Conservation (phyloP, 176 grass and related monocot genomes). For the Urochloa ruziziensis region DNA sequence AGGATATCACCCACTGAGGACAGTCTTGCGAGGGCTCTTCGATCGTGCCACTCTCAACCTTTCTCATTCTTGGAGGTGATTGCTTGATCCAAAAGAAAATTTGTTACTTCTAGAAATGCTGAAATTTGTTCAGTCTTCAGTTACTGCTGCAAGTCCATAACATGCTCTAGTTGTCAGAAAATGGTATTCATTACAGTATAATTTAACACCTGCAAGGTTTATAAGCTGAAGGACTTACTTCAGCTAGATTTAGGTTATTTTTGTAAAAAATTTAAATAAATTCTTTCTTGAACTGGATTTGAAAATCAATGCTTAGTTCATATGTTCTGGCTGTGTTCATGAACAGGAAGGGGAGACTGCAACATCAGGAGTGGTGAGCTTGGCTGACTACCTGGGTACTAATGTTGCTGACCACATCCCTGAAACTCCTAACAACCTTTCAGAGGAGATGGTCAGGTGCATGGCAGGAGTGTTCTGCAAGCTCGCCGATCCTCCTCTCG, state of each 20-base stretch:
- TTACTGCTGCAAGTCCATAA: neutral
- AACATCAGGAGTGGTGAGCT: slow-evolving; percentile 66
- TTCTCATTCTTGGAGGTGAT: slow-evolving; percentile 74
- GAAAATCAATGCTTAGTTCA: neutral
- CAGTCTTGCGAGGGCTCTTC: slow-evolving; percentile 73
- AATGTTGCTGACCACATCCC: slow-evolving; percentile 75
- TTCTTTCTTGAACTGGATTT: neutral
- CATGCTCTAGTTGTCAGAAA: neutral
- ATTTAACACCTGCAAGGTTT: neutral
- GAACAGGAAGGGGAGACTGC: slow-evolving; percentile 39
- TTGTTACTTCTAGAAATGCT: neutral
- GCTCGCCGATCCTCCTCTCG: slow-evolving; percentile 74
- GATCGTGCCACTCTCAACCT: slow-evolving; percentile 75
- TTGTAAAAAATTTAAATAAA: neutral
- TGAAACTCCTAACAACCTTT: slow-evolving; percentile 86
- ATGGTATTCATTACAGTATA: neutral
- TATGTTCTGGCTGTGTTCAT: neutral
- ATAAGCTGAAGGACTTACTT: neutral
- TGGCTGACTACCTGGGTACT: slow-evolving; percentile 86
- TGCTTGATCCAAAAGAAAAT: neutral
- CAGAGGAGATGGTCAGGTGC: slow-evolving; percentile 88
- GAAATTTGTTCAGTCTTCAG: neutral
- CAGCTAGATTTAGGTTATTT: neutral
- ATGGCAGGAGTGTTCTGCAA: slow-evolving; percentile 83
- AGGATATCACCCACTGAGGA: slow-evolving; percentile 74